phyloP scores from a whole-genome alignment of 768 basidiomycete genomes.

The Dioszegia crocea region DNA sequence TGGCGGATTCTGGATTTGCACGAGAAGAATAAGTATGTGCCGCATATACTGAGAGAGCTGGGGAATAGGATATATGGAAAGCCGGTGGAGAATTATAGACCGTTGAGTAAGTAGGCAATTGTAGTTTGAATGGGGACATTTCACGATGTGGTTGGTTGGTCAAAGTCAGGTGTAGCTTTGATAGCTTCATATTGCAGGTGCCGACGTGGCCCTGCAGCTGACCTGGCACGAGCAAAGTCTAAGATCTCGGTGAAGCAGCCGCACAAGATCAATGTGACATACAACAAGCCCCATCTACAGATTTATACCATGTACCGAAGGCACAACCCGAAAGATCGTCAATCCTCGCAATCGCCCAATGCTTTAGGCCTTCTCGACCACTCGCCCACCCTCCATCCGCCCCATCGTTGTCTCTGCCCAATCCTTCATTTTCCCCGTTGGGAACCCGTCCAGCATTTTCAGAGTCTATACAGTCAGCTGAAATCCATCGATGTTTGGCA shows the following conservation, averaged over 20 bases:
- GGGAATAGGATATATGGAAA: neutral
- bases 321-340: no score
- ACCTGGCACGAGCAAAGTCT: no score
- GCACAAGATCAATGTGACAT: no score
- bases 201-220: no score
- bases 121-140: no score
- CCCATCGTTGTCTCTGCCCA: slow-evolving; percentile 21
- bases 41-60: neutral
- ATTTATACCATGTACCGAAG: no score
- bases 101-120: no score
- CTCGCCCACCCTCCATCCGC: slow-evolving; percentile 17
- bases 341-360: neutral
- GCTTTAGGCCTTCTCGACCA: slow-evolving; percentile 2
- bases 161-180: no score
- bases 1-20: neutral
- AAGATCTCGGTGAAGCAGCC: no score
- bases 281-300: no score
- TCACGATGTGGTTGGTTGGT: no score
- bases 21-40: neutral
- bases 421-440: slow-evolving; percentile 19
- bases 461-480: slow-evolving; percentile 19
- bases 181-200: no score
- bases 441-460: slow-evolving; percentile 19
- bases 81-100: neutral
- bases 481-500: neutral